These are phyloP conservation scores for Stephania japonica DNA, from an alignment of 164 flowering plant genomes.

Conservation along the genomic window DNA sequence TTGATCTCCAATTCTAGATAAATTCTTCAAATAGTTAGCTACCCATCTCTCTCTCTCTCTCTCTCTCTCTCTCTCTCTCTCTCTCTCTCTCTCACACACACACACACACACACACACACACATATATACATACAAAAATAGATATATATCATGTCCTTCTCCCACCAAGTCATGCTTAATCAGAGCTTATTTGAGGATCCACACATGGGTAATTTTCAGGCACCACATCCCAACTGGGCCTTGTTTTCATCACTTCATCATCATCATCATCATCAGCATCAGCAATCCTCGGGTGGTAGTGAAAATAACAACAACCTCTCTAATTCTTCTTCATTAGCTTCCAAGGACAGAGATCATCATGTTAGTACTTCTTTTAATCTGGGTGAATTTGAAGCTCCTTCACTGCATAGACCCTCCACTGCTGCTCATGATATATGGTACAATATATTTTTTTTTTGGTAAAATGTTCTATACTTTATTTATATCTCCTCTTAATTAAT, in stretches of 20 bases:
- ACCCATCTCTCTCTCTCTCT: too few relatives aligned
- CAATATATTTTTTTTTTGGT: neutral
- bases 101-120: neutral
- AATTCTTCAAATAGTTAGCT: neutral
- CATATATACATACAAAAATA: constrained; percentile 15
- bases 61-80: too few relatives aligned
- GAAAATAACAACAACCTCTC: constrained; percentile 12
- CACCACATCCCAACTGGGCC: constrained; percentile 23
- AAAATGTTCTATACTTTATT: too few relatives aligned
- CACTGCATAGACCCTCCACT: constrained; percentile 33
- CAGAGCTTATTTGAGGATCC: constrained; percentile 42
- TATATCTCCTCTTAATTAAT: neutral
- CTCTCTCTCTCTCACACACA: too few relatives aligned
- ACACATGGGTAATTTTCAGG: constrained; percentile 32
- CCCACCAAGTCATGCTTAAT: constrained; percentile 32
- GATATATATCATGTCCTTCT: constrained; percentile 18
- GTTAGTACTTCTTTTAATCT: constrained; percentile 3
- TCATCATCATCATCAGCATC: constrained; percentile 27
- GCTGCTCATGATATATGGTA: constrained; percentile 45
- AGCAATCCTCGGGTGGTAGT: constrained; percentile 23
- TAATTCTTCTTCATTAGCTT: constrained; percentile 15
- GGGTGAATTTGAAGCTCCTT: constrained; percentile 31
- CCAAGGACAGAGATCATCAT: constrained; percentile 22
- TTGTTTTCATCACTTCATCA: constrained; percentile 20
- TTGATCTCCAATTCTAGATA: neutral